These are phyloP conservation scores for Phlyctochytrium planicorne DNA, from an alignment of 192 early-diverging fungal genomes.

Conservation along the genomic window DNA sequence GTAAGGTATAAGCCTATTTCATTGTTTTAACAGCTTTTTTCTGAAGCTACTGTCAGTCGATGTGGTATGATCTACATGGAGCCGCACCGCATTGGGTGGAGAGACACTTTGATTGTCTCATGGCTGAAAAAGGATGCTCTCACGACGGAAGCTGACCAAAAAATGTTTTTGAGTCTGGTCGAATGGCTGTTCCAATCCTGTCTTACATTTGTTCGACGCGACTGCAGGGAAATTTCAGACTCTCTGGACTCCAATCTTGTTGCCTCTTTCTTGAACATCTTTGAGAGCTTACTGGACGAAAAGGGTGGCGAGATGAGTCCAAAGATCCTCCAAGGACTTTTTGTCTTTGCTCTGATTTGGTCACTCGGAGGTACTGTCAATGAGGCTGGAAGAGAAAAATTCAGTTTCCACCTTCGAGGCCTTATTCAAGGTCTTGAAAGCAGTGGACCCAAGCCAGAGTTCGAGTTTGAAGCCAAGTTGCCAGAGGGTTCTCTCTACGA, in stretches of 20 bases:
- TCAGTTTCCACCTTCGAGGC: conserved; percentile 34
- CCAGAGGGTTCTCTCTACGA: conserved; percentile 56
- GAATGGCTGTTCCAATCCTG: conserved; percentile 54
- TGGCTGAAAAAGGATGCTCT: conserved; percentile 45
- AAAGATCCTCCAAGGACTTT: conserved; percentile 46
- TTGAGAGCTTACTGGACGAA: conserved; percentile 52
- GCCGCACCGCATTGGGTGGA: conserved; percentile 52
- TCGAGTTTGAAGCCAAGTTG: conserved; percentile 39
- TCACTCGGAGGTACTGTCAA: conserved; percentile 50
- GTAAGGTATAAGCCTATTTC: conserved; percentile 20
- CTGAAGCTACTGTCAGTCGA: conserved; percentile 58
- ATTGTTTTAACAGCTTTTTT: background rate
- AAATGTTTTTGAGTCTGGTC: conserved; percentile 30
- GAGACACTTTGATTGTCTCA: conserved; percentile 54
- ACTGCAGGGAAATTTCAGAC: conserved; percentile 54
- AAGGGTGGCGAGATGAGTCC: conserved; percentile 24
- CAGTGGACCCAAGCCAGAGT: conserved; percentile 18
- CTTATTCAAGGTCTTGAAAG: conserved; percentile 24
- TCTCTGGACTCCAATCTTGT: conserved; percentile 53
- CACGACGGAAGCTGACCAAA: conserved; percentile 39
- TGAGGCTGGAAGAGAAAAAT: conserved; percentile 47
- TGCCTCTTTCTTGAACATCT: conserved; percentile 50
- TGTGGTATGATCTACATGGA: conserved; percentile 70
- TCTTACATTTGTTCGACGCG: conserved; percentile 44
- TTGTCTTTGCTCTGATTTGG: conserved; percentile 55